Percentiles rank a stretch among this genome's conserved stretches.
Conservation (phyloP, 1,284 basidiomycete genomes). For the Volvariella volvacea region DNA sequence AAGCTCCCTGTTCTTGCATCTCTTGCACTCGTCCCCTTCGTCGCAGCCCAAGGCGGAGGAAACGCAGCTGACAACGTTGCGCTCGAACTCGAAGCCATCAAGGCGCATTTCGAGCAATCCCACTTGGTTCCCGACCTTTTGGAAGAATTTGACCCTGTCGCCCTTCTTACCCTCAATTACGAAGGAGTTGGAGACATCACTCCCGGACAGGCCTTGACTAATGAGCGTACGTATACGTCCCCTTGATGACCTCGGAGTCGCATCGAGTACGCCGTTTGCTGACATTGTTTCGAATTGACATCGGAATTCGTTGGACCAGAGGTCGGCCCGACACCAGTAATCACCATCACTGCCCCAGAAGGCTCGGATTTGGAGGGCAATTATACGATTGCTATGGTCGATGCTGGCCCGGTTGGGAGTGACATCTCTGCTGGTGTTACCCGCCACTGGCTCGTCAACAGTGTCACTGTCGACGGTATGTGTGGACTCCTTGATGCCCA, state of each 20-base stretch:
- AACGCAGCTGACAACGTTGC: constrained; percentile 17
- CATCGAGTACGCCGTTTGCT: too few species aligned
- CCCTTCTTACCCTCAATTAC: constrained; percentile 47
- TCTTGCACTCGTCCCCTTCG: constrained; percentile 32
- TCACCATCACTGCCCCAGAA: constrained; percentile 44
- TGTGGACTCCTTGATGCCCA: background rate
- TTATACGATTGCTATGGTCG: constrained; percentile 69
- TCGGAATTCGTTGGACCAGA: too few species aligned
- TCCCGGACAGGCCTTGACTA: constrained; percentile 53
- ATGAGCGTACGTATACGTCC: constrained; percentile 39
- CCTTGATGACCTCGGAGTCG: background rate
- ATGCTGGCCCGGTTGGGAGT: constrained; percentile 56
- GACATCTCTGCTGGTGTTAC: constrained; percentile 49
- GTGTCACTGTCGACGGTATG: constrained; percentile 41
- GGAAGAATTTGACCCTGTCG: constrained; percentile 48
- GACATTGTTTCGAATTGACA: too few species aligned
- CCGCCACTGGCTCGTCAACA: constrained; percentile 79
- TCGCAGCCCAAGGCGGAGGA: constrained; percentile 31
- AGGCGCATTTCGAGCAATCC: constrained; percentile 56
- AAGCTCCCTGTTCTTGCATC: constrained; percentile 23
- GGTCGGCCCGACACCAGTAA: constrained; percentile 41
- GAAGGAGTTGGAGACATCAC: constrained; percentile 32
- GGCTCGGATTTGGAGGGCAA: constrained; percentile 35
- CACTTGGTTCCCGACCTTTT: constrained; percentile 55
- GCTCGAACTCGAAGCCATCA: constrained; percentile 43